Percentiles rank a stretch among this genome's conserved stretches.
phyloP scores from a whole-genome alignment of 768 basidiomycete genomes.

The Termitomyces sp. region DNA sequence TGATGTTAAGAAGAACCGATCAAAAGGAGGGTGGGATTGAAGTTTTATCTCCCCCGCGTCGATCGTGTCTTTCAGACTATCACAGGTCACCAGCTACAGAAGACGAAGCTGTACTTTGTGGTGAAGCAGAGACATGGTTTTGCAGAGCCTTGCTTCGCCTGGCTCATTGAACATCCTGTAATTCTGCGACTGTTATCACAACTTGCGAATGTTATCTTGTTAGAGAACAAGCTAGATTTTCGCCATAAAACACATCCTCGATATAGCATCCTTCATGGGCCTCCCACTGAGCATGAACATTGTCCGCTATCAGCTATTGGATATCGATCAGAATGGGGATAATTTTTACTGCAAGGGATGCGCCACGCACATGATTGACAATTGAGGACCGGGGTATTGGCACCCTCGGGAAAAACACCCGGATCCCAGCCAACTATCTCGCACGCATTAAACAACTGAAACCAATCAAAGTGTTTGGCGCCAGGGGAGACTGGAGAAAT shows the following conservation, averaged over 20 bases:
- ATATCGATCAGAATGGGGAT: neutral
- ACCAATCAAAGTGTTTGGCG: no score
- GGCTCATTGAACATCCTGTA: neutral
- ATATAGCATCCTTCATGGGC: neutral
- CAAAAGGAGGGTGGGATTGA: slow-evolving; percentile 16
- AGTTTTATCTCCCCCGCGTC: neutral
- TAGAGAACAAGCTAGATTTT: neutral
- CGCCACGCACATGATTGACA: neutral
- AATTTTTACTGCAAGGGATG: neutral
- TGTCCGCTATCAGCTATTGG: no score
- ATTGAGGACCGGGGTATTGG: neutral
- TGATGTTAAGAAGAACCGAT: slow-evolving; percentile 37
- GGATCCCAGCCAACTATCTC: no score
- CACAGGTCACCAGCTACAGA: neutral
- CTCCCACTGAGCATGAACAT: neutral
- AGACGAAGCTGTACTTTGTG: neutral
- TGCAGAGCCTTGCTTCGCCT: neutral
- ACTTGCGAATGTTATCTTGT: neutral
- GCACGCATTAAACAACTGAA: no score
- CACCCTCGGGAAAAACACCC: neutral
- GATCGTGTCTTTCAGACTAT: neutral
- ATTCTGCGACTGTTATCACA: neutral
- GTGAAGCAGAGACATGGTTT: neutral
- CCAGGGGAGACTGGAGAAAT: neutral
- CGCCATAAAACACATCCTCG: neutral